These are phyloP conservation scores for Salix brachista DNA, from an alignment of 345 rosid species.

Conservation along the genomic window DNA sequence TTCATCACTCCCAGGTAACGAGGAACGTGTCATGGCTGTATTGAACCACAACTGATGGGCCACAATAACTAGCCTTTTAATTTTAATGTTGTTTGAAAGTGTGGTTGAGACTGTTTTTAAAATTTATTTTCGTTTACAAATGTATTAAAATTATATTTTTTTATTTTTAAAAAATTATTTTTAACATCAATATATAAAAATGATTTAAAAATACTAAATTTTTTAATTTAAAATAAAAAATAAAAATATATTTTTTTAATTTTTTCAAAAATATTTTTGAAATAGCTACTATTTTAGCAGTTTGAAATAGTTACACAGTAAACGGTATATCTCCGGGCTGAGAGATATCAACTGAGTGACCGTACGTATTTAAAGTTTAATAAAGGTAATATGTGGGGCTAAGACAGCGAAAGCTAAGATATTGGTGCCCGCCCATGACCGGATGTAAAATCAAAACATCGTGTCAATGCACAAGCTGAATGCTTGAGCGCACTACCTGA, in stretches of 20 bases:
- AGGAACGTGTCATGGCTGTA: not conserved
- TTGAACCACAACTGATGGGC: no score
- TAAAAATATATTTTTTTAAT: no score
- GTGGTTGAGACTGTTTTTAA: no score
- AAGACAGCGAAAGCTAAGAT: not conserved
- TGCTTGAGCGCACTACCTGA: not conserved
- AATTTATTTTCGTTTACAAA: no score
- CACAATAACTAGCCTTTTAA: not conserved
- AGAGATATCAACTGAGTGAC: not conserved
- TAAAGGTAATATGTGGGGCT: not conserved
- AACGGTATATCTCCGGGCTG: not conserved
- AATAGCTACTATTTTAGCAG: no score
- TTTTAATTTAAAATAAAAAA: no score
- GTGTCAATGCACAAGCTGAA: not conserved
- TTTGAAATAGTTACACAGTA: accelerated
- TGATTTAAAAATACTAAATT: no score
- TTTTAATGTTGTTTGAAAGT: not conserved
- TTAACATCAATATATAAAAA: no score
- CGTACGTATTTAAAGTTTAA: not conserved
- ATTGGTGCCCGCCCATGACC: not conserved
- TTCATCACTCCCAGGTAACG: not conserved
- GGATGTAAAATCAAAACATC: not conserved
- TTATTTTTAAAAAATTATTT: no score
- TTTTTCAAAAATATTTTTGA: no score
- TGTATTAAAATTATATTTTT: no score